Evolutionary conservation across 1,284 basidiomycete genomes (phyloP).

Genomic region (Leccinum colubrinum): DNA sequence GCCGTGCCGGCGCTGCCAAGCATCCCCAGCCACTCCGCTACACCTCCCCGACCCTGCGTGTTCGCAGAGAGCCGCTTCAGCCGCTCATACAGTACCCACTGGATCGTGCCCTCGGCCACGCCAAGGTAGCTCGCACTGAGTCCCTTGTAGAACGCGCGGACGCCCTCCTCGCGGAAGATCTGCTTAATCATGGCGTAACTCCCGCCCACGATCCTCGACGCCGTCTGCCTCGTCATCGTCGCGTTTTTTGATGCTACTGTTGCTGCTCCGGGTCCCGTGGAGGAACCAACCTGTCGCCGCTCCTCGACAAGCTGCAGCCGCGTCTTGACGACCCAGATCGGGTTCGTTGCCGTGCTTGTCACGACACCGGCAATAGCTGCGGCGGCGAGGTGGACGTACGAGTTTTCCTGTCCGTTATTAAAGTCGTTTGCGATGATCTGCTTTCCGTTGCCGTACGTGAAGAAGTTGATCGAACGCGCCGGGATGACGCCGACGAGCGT

Average conservation of each 20-base stretch:
- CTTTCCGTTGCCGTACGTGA: no score
- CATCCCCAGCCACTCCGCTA: constrained; percentile 58
- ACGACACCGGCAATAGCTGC: no score
- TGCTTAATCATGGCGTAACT: constrained; percentile 63
- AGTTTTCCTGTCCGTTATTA: no score
- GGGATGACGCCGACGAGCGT: no score
- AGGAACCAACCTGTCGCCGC: constrained; percentile 12
- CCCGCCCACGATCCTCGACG: constrained; percentile 44
- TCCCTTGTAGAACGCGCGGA: constrained; percentile 92
- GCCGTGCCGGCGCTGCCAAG: no score
- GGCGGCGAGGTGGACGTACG: no score
- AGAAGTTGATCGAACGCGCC: no score
- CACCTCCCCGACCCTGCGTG: constrained; percentile 54
- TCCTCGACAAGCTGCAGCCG: constrained; percentile 64
- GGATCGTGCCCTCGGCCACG: constrained; percentile 95
- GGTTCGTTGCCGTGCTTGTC: no score
- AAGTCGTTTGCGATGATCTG: no score
- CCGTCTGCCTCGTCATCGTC: constrained; percentile 1
- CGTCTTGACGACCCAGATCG: no score
- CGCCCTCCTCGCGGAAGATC: constrained; percentile 82
- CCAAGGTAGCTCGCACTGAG: constrained; percentile 94
- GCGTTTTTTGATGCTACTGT: background rate
- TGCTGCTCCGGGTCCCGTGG: background rate
- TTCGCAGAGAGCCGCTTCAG: constrained; percentile 64
- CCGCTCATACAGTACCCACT: constrained; percentile 96